Evolutionary conservation across 495 filamentous ascomycete species (phyloP).

Genomic region (Clavariopsis aquatica): DNA sequence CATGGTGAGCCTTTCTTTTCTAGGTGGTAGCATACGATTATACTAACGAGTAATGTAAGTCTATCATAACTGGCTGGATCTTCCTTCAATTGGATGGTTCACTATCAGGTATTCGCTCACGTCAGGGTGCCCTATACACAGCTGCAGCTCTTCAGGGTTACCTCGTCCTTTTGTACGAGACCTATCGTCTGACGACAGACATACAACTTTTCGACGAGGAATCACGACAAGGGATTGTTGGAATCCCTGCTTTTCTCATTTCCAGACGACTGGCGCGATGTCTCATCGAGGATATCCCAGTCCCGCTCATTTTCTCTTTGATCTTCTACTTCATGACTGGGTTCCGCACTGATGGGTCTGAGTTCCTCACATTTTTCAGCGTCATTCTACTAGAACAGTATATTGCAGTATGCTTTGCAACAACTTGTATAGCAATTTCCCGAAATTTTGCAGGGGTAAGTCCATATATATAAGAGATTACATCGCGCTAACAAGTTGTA

Average conservation of each 20-base stretch:
- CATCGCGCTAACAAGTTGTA: constrained; percentile 2
- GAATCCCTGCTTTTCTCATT: constrained; percentile 64
- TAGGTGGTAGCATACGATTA: too few species aligned
- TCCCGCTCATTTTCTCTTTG: constrained; percentile 65
- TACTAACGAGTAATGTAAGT: constrained; percentile 24
- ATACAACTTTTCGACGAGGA: constrained; percentile 75
- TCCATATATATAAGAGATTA: not conserved
- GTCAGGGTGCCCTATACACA: constrained; percentile 69
- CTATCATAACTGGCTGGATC: constrained; percentile 68
- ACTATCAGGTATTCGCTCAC: constrained; percentile 63
- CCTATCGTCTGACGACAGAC: constrained; percentile 67
- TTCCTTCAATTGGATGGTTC: constrained; percentile 62
- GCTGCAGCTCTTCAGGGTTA: constrained; percentile 69
- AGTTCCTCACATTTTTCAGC: constrained; percentile 70
- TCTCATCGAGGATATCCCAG: constrained; percentile 66
- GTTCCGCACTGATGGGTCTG: constrained; percentile 58
- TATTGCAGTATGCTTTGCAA: constrained; percentile 42
- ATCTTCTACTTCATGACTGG: constrained; percentile 79
- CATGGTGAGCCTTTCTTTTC: constrained; percentile 47
- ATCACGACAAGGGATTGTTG: constrained; percentile 67
- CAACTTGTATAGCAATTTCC: constrained; percentile 56
- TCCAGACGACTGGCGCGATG: constrained; percentile 66
- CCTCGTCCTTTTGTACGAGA: constrained; percentile 71
- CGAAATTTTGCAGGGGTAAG: constrained; percentile 64
- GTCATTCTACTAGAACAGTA: constrained; percentile 66